Percentiles rank a stretch among this genome's conserved stretches.
These are phyloP conservation scores for Debaryomyces psychrophilus DNA, from an alignment of 1,139 yeast species.

Conservation along the genomic window DNA sequence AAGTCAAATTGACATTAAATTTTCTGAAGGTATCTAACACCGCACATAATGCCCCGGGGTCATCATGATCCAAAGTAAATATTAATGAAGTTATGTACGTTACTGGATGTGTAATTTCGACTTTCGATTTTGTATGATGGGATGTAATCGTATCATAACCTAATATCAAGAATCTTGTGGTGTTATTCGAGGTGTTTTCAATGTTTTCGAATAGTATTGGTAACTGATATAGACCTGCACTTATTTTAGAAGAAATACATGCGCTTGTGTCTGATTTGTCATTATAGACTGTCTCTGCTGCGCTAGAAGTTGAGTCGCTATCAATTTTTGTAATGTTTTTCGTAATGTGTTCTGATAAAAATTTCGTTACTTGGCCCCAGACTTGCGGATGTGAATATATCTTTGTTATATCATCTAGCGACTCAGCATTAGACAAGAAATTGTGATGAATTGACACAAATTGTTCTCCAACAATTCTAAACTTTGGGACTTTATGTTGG, in stretches of 20 bases:
- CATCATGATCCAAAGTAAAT: constrained; percentile 66
- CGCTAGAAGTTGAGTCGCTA: constrained; percentile 78
- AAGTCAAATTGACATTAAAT: constrained; percentile 64
- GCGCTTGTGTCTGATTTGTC: constrained; percentile 43
- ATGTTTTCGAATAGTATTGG: constrained; percentile 59
- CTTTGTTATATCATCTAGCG: constrained; percentile 48
- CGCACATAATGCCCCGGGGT: constrained; percentile 75
- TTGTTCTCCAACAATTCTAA: constrained; percentile 72
- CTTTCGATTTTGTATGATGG: constrained; percentile 14
- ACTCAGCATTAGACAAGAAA: constrained; percentile 55
- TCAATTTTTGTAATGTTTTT: constrained; percentile 57
- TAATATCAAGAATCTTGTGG: constrained; percentile 81
- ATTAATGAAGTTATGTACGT: constrained; percentile 55
- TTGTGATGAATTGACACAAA: constrained; percentile 84
- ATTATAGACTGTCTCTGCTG: constrained; percentile 65
- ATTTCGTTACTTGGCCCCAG: constrained; percentile 85
- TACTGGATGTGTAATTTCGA: constrained; percentile 12
- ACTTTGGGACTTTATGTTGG: constrained; percentile 23
- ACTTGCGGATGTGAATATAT: constrained; percentile 96
- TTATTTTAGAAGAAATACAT: constrained; percentile 56
- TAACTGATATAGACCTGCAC: constrained; percentile 64
- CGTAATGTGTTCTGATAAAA: constrained; percentile 39
- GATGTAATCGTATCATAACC: constrained; percentile 32
- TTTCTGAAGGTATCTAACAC: constrained; percentile 63
- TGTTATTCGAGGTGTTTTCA: constrained; percentile 74